Percentiles rank a stretch among this genome's conserved stretches.
Conservation (phyloP, 1,139 yeast genomes). For the Yamadazyma mexicana region DNA sequence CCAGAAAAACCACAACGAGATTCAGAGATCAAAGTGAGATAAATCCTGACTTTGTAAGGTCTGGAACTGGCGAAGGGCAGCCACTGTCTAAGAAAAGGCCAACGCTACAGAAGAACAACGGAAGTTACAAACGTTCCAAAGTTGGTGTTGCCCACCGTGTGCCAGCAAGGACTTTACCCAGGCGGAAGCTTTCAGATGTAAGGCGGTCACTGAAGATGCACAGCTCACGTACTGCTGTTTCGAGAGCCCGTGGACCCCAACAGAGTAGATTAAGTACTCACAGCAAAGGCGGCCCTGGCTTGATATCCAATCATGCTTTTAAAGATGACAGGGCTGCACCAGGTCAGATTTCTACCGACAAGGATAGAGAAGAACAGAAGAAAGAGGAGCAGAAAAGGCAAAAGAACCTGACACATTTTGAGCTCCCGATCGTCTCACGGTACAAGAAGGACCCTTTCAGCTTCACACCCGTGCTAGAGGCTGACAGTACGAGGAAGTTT, state of each 20-base stretch:
- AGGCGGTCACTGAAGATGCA: background rate
- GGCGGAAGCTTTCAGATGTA: background rate
- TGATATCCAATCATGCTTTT: background rate
- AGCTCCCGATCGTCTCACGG: slow-evolving; percentile 15
- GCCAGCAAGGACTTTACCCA: background rate
- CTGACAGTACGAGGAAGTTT: slow-evolving; percentile 28
- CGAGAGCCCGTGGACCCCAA: background rate
- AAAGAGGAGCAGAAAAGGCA: slow-evolving; percentile 1
- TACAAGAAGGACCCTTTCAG: slow-evolving; percentile 32
- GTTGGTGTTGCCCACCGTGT: no score
- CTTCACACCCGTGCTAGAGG: slow-evolving; percentile 38
- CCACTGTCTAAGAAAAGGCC: background rate
- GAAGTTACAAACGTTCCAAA: no score
- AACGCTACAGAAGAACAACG: background rate
- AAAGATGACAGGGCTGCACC: background rate
- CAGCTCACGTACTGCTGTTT: background rate
- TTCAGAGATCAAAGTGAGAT: slow-evolving; percentile 11
- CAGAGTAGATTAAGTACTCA: background rate
- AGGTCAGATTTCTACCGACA: background rate
- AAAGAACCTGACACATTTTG: background rate
- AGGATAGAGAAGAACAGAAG: background rate
- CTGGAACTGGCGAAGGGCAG: background rate
- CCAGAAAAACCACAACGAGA: background rate
- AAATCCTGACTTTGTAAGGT: slow-evolving; percentile 12
- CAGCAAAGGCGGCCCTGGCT: background rate